Percentiles rank a stretch among this genome's conserved stretches.
phyloP scores from a whole-genome alignment of 371 early-diverging fungal genomes.

The Lichtheimia corymbifera region DNA sequence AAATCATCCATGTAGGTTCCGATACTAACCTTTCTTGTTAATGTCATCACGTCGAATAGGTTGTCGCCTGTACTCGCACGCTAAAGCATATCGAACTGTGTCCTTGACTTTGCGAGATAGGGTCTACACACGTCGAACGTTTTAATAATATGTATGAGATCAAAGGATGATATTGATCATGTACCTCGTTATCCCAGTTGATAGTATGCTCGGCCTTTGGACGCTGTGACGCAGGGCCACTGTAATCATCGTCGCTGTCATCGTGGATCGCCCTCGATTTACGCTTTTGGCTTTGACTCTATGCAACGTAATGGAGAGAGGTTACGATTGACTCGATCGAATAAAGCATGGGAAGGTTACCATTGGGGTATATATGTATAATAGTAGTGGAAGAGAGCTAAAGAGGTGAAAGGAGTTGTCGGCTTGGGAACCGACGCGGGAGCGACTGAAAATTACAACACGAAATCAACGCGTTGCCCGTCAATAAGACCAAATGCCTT shows the following conservation, averaged over 20 bases:
- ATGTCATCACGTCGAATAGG: constrained; percentile 65
- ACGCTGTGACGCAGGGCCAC: constrained; percentile 18
- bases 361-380: no score
- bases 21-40: constrained; percentile 42
- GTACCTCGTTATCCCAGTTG: constrained; percentile 15
- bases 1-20: not conserved
- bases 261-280: not conserved
- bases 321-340: no score
- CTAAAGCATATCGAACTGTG: constrained; percentile 63
- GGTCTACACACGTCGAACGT: constrained; percentile 30
- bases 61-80: constrained; percentile 53
- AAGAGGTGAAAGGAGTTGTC: no score
- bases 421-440: no score
- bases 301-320: no score
- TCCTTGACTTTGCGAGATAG: constrained; percentile 59
- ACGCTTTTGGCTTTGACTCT: constrained; percentile 8
- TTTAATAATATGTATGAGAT: not conserved
- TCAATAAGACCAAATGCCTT: not conserved
- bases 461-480: not conserved
- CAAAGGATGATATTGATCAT: not conserved
- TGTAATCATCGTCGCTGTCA: constrained; percentile 21
- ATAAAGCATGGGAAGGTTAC: no score
- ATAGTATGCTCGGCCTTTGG: constrained; percentile 4
- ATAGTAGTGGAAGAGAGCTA: no score
- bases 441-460: no score